Conservation (phyloP, 179 eudicot genomes). For the Patellifolia procumbens region DNA sequence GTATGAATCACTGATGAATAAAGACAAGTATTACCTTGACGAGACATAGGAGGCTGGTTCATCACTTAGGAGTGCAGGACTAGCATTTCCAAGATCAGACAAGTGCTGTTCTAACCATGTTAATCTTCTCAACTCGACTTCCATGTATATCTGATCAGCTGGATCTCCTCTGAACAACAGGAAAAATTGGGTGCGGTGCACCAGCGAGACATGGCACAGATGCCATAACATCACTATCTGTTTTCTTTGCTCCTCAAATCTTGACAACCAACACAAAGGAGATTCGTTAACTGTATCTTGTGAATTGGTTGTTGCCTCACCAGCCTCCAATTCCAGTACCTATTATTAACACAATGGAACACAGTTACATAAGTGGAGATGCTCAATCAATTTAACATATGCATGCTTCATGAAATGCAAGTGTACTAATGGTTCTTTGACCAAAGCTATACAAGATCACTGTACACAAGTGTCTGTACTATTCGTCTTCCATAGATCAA, state of each 20-base stretch:
- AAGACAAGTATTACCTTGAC: constrained; percentile 54
- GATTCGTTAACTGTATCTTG: constrained; percentile 50
- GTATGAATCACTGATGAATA: not conserved
- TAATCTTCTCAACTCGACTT: constrained; percentile 88
- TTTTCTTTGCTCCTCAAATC: constrained; percentile 80
- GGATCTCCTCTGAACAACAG: constrained; percentile 86
- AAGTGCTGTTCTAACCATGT: constrained; percentile 95
- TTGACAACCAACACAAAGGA: constrained; percentile 60
- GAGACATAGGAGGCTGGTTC: constrained; percentile 85
- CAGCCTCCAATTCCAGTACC: constrained; percentile 90
- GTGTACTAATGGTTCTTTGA: not conserved
- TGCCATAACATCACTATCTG: constrained; percentile 96
- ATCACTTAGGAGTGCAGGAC: constrained; percentile 95
- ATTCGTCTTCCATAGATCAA: not conserved
- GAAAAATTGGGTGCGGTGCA: constrained; percentile 86
- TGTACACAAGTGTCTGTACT: not conserved
- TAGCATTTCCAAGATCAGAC: constrained; percentile 93
- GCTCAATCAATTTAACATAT: not conserved
- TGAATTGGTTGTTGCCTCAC: constrained; percentile 48
- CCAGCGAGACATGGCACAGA: constrained; percentile 88
- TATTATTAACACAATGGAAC: constrained; percentile 21
- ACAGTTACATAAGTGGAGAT: not conserved
- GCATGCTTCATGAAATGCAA: not conserved
- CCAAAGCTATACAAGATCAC: not conserved
- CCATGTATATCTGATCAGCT: constrained; percentile 86